Conservation (phyloP, 2,329 filamentous ascomycete species). For the Xylariaceae sp. region DNA sequence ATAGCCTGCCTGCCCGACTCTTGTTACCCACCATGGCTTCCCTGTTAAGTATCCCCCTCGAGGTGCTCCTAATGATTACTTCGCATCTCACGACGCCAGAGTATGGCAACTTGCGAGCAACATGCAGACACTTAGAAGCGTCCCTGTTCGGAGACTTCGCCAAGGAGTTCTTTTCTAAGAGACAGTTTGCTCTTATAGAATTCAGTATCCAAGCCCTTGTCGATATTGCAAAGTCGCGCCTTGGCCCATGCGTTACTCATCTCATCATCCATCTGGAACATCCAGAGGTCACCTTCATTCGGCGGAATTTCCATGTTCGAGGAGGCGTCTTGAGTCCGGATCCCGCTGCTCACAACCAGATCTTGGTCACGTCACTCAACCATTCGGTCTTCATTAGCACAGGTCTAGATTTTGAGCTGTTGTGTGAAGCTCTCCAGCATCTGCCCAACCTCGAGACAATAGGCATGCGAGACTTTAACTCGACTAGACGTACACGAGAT, state of each 20-base stretch:
- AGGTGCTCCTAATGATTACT: conserved; percentile 54
- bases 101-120: conserved; percentile 48
- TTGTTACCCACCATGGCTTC: conserved; percentile 6
- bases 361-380: conserved; percentile 22
- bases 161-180: conserved; percentile 59
- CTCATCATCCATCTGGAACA: conserved; percentile 45
- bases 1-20: background rate
- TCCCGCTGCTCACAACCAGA: conserved; percentile 1
- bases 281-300: background rate
- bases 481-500: conserved; percentile 45
- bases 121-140: conserved; percentile 50
- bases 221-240: conserved; percentile 43
- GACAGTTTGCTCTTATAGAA: conserved; percentile 59
- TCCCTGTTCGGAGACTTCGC: conserved; percentile 51
- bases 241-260: conserved; percentile 36
- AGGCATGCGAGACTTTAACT: conserved; percentile 55
- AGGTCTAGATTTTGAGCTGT: conserved; percentile 47
- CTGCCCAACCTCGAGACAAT: conserved; percentile 51
- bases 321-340: background rate
- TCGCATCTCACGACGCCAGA: conserved; percentile 49
- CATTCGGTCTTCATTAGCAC: conserved; percentile 34
- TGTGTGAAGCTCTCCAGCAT: conserved; percentile 50
- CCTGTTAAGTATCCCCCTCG: conserved; percentile 44
- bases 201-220: conserved; percentile 44
- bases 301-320: background rate